Percentiles rank a stretch among this genome's conserved stretches.
Evolutionary conservation across 2,329 filamentous ascomycete genomes (phyloP).

Genomic region (Monosporascus sp.): DNA sequence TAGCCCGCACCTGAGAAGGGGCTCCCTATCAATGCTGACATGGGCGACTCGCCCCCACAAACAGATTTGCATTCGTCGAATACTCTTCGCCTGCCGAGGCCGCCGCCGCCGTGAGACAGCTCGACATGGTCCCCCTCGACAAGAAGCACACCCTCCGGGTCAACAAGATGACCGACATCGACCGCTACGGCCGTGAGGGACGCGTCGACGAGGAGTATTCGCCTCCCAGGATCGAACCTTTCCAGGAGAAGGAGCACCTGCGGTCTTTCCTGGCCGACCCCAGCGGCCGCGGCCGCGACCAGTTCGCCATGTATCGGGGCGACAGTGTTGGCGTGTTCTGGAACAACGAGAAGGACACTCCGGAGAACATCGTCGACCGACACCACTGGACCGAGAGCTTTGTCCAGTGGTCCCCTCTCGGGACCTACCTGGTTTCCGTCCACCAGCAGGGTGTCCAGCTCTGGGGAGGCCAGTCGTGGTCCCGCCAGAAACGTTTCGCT

Average conservation of each 20-base stretch:
- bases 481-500: constrained; percentile 84
- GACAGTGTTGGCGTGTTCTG: constrained; percentile 94
- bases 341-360: constrained; percentile 93
- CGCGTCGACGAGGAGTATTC: constrained; percentile 88
- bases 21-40: constrained; percentile 1
- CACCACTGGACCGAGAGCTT: constrained; percentile 98
- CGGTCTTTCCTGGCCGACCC: constrained; percentile 88
- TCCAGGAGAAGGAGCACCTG: constrained; percentile 88
- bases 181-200: constrained; percentile 91
- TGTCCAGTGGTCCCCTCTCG: constrained; percentile 94
- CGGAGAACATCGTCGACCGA: constrained; percentile 85
- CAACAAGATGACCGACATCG: constrained; percentile 98
- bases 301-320: constrained; percentile 90
- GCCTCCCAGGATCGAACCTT: constrained; percentile 74
- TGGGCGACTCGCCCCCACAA: constrained; percentile 1
- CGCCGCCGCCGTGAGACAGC: constrained; percentile 78
- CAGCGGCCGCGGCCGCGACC: constrained; percentile 75
- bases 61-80: constrained; percentile 93
- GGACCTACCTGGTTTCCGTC: constrained; percentile 90
- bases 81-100: constrained; percentile 89
- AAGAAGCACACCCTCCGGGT: constrained; percentile 94
- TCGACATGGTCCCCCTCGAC: constrained; percentile 83
- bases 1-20: constrained; percentile 10
- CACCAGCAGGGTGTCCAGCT: constrained; percentile 95
- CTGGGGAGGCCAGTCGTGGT: constrained; percentile 89